These are phyloP conservation scores for Pyronema domesticum DNA, from an alignment of 495 filamentous ascomycete genomes.

Conservation along the genomic window DNA sequence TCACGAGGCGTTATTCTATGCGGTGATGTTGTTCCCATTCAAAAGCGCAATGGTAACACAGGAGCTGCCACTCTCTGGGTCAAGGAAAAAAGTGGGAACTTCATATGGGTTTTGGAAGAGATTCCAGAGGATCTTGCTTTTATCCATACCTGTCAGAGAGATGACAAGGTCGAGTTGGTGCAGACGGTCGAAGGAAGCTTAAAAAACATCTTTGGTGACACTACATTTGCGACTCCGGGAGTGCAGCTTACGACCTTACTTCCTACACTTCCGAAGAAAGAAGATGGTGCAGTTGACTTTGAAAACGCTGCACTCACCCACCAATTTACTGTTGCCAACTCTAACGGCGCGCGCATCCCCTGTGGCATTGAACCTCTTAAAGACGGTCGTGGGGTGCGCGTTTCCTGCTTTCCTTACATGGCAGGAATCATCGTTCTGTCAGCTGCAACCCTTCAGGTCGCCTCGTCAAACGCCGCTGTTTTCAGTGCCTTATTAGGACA, in stretches of 20 bases:
- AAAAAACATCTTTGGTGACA: slow-evolving; percentile 53
- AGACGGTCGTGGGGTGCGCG: slow-evolving; percentile 46
- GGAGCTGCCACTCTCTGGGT: slow-evolving; percentile 95
- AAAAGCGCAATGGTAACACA: slow-evolving; percentile 78
- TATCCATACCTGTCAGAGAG: slow-evolving; percentile 26
- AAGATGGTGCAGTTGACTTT: slow-evolving; percentile 51
- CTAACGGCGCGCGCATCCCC: slow-evolving; percentile 58
- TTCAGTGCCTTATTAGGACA: slow-evolving; percentile 81
- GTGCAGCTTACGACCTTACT: slow-evolving; percentile 58
- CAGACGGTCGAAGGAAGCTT: slow-evolving; percentile 37
- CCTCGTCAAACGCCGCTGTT: slow-evolving; percentile 87
- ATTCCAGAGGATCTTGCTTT: slow-evolving; percentile 83
- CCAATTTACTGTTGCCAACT: slow-evolving; percentile 65
- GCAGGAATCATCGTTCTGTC: slow-evolving; percentile 87
- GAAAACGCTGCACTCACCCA: slow-evolving; percentile 47
- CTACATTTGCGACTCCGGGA: slow-evolving; percentile 43
- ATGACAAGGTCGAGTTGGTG: slow-evolving; percentile 2
- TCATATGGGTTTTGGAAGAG: slow-evolving; percentile 97
- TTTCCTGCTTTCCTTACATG: slow-evolving; percentile 91
- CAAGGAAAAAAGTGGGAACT: slow-evolving; percentile 80
- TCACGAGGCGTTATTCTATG: slow-evolving; percentile 85
- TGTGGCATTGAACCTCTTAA: slow-evolving; percentile 51
- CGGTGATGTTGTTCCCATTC: slow-evolving; percentile 91
- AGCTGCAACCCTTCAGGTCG: slow-evolving; percentile 55
- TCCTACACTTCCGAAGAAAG: slow-evolving; percentile 60